These are phyloP conservation scores for Aspergillus ellipticus DNA, from an alignment of 495 filamentous ascomycete genomes.

Conservation along the genomic window DNA sequence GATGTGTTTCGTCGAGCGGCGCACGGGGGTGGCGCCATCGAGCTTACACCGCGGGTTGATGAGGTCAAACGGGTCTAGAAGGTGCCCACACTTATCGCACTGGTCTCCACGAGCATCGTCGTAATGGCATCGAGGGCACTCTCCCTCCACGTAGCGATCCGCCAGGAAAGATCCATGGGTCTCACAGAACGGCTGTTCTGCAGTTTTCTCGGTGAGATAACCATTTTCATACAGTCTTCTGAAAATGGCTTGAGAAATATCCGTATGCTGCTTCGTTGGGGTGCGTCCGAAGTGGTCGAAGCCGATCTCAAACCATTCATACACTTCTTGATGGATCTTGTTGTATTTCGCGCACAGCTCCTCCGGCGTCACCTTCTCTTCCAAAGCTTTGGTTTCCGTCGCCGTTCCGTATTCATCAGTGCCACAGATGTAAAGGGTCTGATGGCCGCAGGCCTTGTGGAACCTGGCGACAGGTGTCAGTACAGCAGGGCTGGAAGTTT, in stretches of 20 bases:
- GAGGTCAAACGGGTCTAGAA: slow-evolving; percentile 72
- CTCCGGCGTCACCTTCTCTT: slow-evolving; percentile 64
- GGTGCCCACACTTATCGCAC: slow-evolving; percentile 80
- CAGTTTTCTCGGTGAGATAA: slow-evolving; percentile 74
- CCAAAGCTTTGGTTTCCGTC: slow-evolving; percentile 76
- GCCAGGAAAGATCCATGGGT: slow-evolving; percentile 81
- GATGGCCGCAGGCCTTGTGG: slow-evolving; percentile 63
- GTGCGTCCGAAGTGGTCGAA: slow-evolving; percentile 87
- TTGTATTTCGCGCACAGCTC: slow-evolving; percentile 84
- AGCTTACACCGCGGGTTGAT: slow-evolving; percentile 68
- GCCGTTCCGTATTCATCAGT: slow-evolving; percentile 77
- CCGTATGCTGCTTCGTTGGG: slow-evolving; percentile 74
- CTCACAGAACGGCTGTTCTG: slow-evolving; percentile 81
- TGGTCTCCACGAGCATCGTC: slow-evolving; percentile 80
- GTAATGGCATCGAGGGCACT: slow-evolving; percentile 76
- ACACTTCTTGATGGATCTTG: slow-evolving; percentile 76
- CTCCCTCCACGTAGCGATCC: slow-evolving; percentile 90
- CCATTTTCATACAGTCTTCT: slow-evolving; percentile 70
- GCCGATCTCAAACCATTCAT: slow-evolving; percentile 81
- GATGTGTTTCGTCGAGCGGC: slow-evolving; percentile 67
- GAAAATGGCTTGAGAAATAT: slow-evolving; percentile 86
- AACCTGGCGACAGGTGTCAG: slow-evolving; percentile 45
- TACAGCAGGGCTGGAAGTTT: background rate
- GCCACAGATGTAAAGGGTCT: slow-evolving; percentile 53
- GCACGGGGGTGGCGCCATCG: slow-evolving; percentile 72